phyloP scores from a whole-genome alignment of 305 asterid species.

The Fraxinus greggii region DNA sequence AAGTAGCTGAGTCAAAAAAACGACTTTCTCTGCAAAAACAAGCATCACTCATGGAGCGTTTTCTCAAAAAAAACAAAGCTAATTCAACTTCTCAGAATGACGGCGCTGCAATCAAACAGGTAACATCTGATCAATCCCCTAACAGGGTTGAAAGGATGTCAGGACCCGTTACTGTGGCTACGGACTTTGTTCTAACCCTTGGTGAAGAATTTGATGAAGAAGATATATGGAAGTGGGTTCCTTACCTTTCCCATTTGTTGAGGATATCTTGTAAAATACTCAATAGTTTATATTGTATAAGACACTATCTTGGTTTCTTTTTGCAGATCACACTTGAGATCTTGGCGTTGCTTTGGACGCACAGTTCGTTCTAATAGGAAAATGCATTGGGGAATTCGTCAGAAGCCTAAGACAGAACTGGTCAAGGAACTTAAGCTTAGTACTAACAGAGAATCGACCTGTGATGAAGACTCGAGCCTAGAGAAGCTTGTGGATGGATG shows the following conservation, averaged over 20 bases:
- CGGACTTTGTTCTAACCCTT: slow-evolving; percentile 62
- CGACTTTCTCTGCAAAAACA: slow-evolving; percentile 70
- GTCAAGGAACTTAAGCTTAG: slow-evolving; percentile 87
- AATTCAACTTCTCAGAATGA: slow-evolving; percentile 37
- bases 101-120: slow-evolving; percentile 32
- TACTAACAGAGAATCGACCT: slow-evolving; percentile 43
- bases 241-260: slow-evolving; percentile 18
- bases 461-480: slow-evolving; percentile 46
- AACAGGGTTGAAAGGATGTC: slow-evolving; percentile 33
- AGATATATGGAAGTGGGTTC: slow-evolving; percentile 64
- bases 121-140: slow-evolving; percentile 30
- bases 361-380: slow-evolving; percentile 40
- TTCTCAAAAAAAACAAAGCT: slow-evolving; percentile 56
- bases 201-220: slow-evolving; percentile 36
- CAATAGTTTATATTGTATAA: slow-evolving; percentile 6
- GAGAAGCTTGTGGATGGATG: slow-evolving; percentile 59
- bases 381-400: slow-evolving; percentile 78
- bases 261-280: background rate
- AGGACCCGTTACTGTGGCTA: slow-evolving; percentile 51
- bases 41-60: slow-evolving; percentile 92
- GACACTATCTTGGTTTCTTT: slow-evolving; percentile 25
- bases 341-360: slow-evolving; percentile 55
- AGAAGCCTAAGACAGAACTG: slow-evolving; percentile 65
- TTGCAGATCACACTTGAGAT: slow-evolving; percentile 64
- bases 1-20: slow-evolving; percentile 69